Percentiles rank a stretch among this genome's conserved stretches.
Evolutionary conservation across 164 flowering plant genomes (phyloP).

Genomic region (Platanus orientalis): DNA sequence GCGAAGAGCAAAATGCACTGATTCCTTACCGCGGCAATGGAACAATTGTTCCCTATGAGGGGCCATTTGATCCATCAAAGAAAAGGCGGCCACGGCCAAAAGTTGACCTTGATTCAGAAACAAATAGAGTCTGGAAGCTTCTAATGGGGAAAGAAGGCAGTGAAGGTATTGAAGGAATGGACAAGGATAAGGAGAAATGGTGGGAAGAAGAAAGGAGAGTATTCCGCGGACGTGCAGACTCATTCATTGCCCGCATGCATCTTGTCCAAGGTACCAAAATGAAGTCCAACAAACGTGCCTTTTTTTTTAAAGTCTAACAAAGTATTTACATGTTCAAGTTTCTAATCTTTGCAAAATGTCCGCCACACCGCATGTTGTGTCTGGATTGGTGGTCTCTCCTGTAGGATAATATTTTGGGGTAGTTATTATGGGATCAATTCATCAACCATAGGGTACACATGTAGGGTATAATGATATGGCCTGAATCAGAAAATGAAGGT

Average conservation of each 20-base stretch:
- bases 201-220: slow-evolving; percentile 44
- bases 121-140: slow-evolving; percentile 60
- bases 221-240: slow-evolving; percentile 35
- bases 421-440: neutral
- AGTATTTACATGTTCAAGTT: neutral
- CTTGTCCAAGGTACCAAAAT: slow-evolving; percentile 49
- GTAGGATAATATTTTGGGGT: neutral
- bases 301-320: too few relatives aligned
- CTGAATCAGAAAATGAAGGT: neutral
- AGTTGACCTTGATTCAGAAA: slow-evolving; percentile 66
- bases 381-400: neutral
- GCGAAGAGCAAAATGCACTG: slow-evolving; percentile 35
- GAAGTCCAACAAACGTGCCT: neutral
- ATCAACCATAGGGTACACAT: neutral
- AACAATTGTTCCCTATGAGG: slow-evolving; percentile 43
- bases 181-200: slow-evolving; percentile 41
- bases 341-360: neutral
- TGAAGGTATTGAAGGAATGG: slow-evolving; percentile 31
- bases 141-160: slow-evolving; percentile 53
- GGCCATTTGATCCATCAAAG: slow-evolving; percentile 32
- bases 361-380: too few relatives aligned
- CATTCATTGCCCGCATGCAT: slow-evolving; percentile 61
- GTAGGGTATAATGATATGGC: neutral
- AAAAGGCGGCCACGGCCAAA: slow-evolving; percentile 54
- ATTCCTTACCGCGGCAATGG: slow-evolving; percentile 51